Evolutionary conservation across 2,329 filamentous ascomycete species (phyloP).

Genomic region (Sporothrix phasma): DNA sequence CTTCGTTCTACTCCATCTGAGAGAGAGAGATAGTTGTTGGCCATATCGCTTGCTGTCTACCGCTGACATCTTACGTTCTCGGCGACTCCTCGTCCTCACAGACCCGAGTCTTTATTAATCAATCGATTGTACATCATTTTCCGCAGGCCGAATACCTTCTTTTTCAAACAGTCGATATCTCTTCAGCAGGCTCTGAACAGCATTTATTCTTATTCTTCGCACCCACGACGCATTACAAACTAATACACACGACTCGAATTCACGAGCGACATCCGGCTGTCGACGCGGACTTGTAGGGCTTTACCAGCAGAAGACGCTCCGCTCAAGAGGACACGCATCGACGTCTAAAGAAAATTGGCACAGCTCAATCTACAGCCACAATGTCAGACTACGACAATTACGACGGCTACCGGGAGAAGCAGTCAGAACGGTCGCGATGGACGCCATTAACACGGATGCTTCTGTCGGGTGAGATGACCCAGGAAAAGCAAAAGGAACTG

Average conservation of each 20-base stretch:
- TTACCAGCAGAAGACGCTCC: not conserved
- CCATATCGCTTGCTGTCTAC: not conserved
- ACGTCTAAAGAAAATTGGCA: not conserved
- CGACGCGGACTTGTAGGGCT: not conserved
- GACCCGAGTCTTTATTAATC: not conserved
- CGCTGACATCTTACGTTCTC: conserved; percentile 1
- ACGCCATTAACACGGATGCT: conserved; percentile 74
- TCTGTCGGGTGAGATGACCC: conserved; percentile 72
- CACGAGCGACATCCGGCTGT: not conserved
- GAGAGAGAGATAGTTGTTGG: not conserved
- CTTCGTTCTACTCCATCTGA: conserved; percentile 1
- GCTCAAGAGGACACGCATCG: not conserved
- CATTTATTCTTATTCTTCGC: conserved; percentile 12
- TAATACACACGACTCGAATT: not conserved
- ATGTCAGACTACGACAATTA: conserved; percentile 31
- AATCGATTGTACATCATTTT: not conserved
- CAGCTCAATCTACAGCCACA: not conserved
- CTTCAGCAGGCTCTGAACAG: conserved; percentile 49
- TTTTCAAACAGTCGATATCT: conserved; percentile 9
- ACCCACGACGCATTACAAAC: not conserved
- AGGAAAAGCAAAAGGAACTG: conserved; percentile 59
- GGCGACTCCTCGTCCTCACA: not conserved
- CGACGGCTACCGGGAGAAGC: conserved; percentile 27
- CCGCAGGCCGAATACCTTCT: conserved; percentile 17
- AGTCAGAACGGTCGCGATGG: conserved; percentile 67